Evolutionary conservation across 2,329 filamentous ascomycete species (phyloP).

Genomic region (Calonectria pauciramosa): DNA sequence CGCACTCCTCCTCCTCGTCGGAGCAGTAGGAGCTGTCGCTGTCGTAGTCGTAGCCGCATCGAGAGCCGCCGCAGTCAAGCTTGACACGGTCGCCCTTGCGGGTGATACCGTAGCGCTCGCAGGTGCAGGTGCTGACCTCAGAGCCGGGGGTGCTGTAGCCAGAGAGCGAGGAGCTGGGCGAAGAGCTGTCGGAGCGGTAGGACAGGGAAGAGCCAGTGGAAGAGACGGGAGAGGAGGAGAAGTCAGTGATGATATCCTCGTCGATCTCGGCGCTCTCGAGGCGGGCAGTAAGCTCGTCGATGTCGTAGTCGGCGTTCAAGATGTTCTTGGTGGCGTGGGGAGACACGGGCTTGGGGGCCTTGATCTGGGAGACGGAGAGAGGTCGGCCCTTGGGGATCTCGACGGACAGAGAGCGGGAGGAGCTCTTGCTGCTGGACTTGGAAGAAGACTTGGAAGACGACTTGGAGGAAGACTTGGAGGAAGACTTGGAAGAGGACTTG

Average conservation of each 20-base stretch:
- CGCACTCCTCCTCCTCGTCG: slow-evolving; percentile 71
- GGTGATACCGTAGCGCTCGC: slow-evolving; percentile 97
- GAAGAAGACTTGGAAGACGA: slow-evolving; percentile 58
- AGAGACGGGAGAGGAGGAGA: slow-evolving; percentile 72
- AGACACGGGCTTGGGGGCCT: slow-evolving; percentile 89
- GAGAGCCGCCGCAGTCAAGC: slow-evolving; percentile 92
- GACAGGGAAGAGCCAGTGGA: slow-evolving; percentile 79
- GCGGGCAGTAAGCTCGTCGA: slow-evolving; percentile 84
- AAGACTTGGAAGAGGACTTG: slow-evolving; percentile 53
- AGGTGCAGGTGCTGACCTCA: slow-evolving; percentile 86
- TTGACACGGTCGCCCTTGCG: slow-evolving; percentile 93
- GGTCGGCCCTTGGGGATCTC: slow-evolving; percentile 91
- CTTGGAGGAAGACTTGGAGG: slow-evolving; percentile 56
- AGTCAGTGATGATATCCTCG: slow-evolving; percentile 68
- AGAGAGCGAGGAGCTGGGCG: slow-evolving; percentile 79
- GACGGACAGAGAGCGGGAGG: slow-evolving; percentile 61
- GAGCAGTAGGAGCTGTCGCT: slow-evolving; percentile 76
- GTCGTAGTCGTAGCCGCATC: slow-evolving; percentile 86
- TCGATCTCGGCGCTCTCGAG: slow-evolving; percentile 75
- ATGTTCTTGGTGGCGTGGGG: slow-evolving; percentile 91
- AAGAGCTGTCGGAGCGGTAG: slow-evolving; percentile 80
- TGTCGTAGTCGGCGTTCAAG: slow-evolving; percentile 83
- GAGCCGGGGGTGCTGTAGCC: slow-evolving; percentile 85
- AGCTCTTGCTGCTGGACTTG: slow-evolving; percentile 50
- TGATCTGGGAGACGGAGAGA: slow-evolving; percentile 89